Conservation (phyloP, 306 rosid genomes). For the Glycyrrhiza uralensis region DNA sequence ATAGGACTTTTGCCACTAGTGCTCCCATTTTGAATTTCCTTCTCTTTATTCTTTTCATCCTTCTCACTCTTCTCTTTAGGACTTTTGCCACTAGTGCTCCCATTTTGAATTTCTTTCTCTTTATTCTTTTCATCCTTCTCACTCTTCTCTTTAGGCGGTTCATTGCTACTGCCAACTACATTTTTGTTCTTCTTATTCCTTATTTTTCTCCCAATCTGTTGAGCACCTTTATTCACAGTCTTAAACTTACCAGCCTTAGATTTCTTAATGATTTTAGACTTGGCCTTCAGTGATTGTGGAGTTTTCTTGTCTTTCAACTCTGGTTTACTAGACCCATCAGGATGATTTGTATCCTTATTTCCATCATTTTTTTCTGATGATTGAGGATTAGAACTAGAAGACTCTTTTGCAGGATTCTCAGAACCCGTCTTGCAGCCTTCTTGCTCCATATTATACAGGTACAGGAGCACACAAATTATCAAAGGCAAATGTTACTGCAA, state of each 20-base stretch:
- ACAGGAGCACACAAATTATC: not conserved
- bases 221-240: slow-evolving; percentile 13
- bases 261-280: slow-evolving; percentile 50
- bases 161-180: slow-evolving; percentile 26
- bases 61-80: slow-evolving; percentile 31
- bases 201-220: slow-evolving; percentile 18
- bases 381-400: not conserved
- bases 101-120: slow-evolving; percentile 31
- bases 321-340: slow-evolving; percentile 28
- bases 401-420: slow-evolving; percentile 24
- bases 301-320: slow-evolving; percentile 42
- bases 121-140: slow-evolving; percentile 10
- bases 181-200: slow-evolving; percentile 29
- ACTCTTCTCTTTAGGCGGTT: slow-evolving; percentile 27
- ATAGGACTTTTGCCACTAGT: slow-evolving; percentile 5
- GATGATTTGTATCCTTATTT: slow-evolving; percentile 32
- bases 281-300: slow-evolving; percentile 46
- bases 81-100: slow-evolving; percentile 25
- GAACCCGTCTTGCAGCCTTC: slow-evolving; percentile 30
- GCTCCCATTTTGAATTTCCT: slow-evolving; percentile 28
- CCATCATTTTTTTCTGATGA: slow-evolving; percentile 18
- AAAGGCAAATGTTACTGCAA: not conserved
- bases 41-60: slow-evolving; percentile 23
- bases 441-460: slow-evolving; percentile 32
- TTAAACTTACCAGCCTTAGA: slow-evolving; percentile 32